Evolutionary conservation across 176 grass and related monocot species (phyloP).

Genomic region (Phyllostachys edulis): DNA sequence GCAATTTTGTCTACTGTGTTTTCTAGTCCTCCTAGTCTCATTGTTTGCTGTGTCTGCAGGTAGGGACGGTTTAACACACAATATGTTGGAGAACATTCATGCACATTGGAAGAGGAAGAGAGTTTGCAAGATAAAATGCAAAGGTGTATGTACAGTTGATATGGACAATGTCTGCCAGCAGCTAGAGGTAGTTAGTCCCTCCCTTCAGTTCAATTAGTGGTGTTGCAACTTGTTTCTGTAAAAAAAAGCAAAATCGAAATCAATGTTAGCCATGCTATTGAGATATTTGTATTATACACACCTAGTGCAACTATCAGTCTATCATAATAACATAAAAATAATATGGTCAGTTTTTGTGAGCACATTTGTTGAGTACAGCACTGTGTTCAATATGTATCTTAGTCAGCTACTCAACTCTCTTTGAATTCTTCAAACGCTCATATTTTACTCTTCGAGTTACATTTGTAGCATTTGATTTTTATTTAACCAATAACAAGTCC

Average conservation of each 20-base stretch:
- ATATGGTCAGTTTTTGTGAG: not conserved
- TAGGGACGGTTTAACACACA: conserved; percentile 89
- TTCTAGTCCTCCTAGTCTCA: not conserved
- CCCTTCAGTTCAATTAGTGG: not conserved
- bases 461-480: not conserved
- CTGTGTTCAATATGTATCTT: conserved; percentile 1
- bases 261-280: not conserved
- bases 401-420: not conserved
- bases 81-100: conserved; percentile 97
- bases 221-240: not conserved
- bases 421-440: not conserved
- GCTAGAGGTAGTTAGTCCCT: conserved; percentile 60
- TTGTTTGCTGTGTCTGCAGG: conserved; percentile 44
- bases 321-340: not conserved
- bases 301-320: not conserved
- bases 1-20: not conserved
- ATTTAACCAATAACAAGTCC: conserved; percentile 7
- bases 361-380: not conserved
- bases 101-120: conserved; percentile 90
- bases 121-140: conserved; percentile 98
- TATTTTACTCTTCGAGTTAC: not conserved
- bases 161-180: conserved; percentile 92
- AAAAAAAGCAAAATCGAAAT: not conserved
- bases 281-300: not conserved
- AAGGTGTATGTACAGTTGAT: conserved; percentile 92